Conservation (phyloP, 768 basidiomycete genomes). For the Termitomyces sp. region DNA sequence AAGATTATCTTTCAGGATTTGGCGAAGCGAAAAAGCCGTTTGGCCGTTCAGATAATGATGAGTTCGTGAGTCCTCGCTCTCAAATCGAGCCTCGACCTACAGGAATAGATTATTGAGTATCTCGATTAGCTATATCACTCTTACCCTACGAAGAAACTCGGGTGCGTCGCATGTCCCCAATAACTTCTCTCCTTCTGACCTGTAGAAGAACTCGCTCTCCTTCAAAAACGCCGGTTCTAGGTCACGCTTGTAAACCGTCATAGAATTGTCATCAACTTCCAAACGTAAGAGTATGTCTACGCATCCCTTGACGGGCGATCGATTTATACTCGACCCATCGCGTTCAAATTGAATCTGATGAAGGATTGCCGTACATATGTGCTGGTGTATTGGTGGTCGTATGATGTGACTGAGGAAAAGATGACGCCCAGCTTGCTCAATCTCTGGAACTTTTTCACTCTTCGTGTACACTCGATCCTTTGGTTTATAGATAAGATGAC, state of each 20-base stretch:
- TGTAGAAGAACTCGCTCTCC: conserved; percentile 78
- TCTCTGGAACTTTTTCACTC: conserved; percentile 67
- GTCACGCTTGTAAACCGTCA: conserved; percentile 73
- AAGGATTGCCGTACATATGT: conserved; percentile 77
- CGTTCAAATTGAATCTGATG: conserved; percentile 87
- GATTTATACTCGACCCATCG: conserved; percentile 84
- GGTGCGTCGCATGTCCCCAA: conserved; percentile 73
- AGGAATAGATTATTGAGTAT: conserved; percentile 8
- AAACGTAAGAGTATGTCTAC: conserved; percentile 81
- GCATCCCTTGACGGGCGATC: conserved; percentile 85
- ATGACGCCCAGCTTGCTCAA: conserved; percentile 74
- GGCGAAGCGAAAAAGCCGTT: conserved; percentile 61
- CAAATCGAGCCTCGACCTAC: conserved; percentile 76
- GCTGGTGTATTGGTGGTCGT: conserved; percentile 73
- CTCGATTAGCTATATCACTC: conserved; percentile 18
- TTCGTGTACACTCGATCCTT: conserved; percentile 91
- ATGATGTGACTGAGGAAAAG: conserved; percentile 84
- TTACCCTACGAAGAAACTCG: conserved; percentile 74
- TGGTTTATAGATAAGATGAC: conserved; percentile 2
- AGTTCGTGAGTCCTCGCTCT: conserved; percentile 77
- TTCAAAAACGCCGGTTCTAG: conserved; percentile 78
- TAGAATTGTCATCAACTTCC: conserved; percentile 38
- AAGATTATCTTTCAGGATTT: conserved; percentile 73
- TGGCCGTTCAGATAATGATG: conserved; percentile 81
- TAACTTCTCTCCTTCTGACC: conserved; percentile 62